Base-by-base conservation (phyloP, 768 basidiomycete genomes). In the Naganishia vishniacii region DNA sequence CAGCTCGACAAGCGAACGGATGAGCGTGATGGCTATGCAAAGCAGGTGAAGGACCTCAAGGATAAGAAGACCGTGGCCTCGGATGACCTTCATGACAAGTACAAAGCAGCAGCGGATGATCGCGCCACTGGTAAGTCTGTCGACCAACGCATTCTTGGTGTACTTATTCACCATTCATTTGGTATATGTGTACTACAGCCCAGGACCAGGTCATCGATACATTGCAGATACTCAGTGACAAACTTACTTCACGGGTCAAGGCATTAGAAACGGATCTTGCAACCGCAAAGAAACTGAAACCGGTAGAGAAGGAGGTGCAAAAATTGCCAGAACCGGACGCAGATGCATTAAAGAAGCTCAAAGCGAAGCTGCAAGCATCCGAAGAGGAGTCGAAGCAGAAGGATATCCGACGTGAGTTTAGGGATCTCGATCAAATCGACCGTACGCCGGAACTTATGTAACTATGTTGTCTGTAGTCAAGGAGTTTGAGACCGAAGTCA, bases 181-280 rank as follows among this genome's bases (percentile, higher is more conserved):
- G n/a, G n/a, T n/a, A n/a, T n/a, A n/a, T n/a, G n/a, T n/a, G n/a
- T n/a, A 26, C n/a, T 12, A 6, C 56, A 76, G 75, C 75, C 29
- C 74, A 76, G 59, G 71, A 72, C 53, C 69, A 75, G 32, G 61
- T 76, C 20, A 75, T 76, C 42, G 65, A 67, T 1, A 71, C 61
- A 42, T 61, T 73, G 34, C 70, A 70, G 1, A 58, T 58, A 13
- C 51, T 72, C 41, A 76, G 71, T 29, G 72, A 76, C 60, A 73
- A 69, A 59, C 64, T 73, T 18, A 70, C 72, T 48, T 67, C 68
- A 26, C 65, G 70, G 40, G 64, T 72, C 7, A 34, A 37, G 18
- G 15, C 41, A 0, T 58, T 73, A 13, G 75, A 75, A 49, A 71
- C 69, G 48, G 71, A 73, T 60, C 64, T 68, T 12, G 44, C 53